Percentiles rank a stretch among this genome's conserved stretches.
Conservation (phyloP, 1,284 basidiomycete genomes). For the Ceratobasidium sp. region DNA sequence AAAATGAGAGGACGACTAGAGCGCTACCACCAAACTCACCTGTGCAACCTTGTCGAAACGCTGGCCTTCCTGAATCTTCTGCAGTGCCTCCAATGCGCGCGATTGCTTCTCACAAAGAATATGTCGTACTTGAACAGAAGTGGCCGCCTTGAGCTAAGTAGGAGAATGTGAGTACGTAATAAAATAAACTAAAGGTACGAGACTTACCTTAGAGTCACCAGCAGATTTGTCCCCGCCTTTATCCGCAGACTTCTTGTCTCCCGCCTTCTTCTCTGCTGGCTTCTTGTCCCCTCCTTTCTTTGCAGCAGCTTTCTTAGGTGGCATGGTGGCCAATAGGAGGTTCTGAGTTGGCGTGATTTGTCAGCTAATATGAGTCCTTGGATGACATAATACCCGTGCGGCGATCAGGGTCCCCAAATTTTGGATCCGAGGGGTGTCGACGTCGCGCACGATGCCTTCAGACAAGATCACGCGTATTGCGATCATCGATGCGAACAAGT, state of each 20-base stretch:
- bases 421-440: conserved; percentile 24
- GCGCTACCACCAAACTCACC: conserved; percentile 24
- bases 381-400: not conserved
- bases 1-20: conserved; percentile 5
- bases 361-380: too few relatives aligned
- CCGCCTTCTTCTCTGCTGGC: conserved; percentile 38
- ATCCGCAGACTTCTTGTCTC: conserved; percentile 32
- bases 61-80: conserved; percentile 81
- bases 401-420: conserved; percentile 39
- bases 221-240: not conserved
- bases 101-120: conserved; percentile 90
- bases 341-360: not conserved
- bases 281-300: conserved; percentile 38
- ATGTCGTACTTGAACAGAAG: conserved; percentile 84
- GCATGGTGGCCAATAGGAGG: conserved; percentile 39
- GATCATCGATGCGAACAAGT: conserved; percentile 92
- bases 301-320: conserved; percentile 34
- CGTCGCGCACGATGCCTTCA: conserved; percentile 53
- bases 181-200: not conserved
- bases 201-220: conserved; percentile 41
- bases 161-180: not conserved
- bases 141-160: conserved; percentile 76
- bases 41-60: conserved; percentile 84
- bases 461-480: conserved; percentile 97
- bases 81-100: conserved; percentile 78